phyloP scores from a whole-genome alignment of 208 protist genomes.

The Lotmaria passim region DNA sequence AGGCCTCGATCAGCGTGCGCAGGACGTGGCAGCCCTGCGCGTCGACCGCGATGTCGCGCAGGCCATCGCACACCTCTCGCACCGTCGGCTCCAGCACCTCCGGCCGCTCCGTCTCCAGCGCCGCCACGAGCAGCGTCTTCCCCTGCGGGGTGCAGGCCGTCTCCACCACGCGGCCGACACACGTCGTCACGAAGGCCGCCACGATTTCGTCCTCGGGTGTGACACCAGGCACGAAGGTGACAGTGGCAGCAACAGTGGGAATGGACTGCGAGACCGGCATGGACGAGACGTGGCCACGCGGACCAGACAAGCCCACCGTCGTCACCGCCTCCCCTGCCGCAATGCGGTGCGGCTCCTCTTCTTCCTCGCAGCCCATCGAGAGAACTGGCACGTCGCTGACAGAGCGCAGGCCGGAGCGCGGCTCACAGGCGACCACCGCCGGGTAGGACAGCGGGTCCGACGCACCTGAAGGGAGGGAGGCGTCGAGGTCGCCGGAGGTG shows the following conservation, averaged over 20 bases:
- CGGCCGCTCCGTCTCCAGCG: conserved; percentile 54
- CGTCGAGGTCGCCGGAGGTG: conserved; percentile 11
- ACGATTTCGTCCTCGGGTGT: conserved; percentile 22
- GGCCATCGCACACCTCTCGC: conserved; percentile 51
- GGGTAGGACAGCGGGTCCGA: conserved; percentile 1
- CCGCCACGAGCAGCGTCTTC: conserved; percentile 54
- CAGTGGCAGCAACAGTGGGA: neutral
- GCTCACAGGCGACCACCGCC: conserved; percentile 4
- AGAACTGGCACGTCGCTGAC: conserved; percentile 38
- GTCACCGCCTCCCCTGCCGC: conserved; percentile 1
- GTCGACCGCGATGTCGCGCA: conserved; percentile 72
- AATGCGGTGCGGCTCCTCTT: conserved; percentile 1
- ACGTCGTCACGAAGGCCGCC: conserved; percentile 23
- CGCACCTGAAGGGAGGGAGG: conserved; percentile 10
- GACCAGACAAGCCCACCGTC: neutral
- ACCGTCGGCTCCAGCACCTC: conserved; percentile 51
- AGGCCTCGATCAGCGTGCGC: conserved; percentile 56
- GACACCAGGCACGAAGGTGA: neutral
- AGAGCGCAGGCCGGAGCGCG: conserved; percentile 15
- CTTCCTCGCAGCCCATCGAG: conserved; percentile 22
- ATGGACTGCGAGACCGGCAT: conserved; percentile 4
- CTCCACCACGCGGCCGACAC: conserved; percentile 57
- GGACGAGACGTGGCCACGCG: neutral
- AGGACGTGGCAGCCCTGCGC: conserved; percentile 79
- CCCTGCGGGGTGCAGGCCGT: conserved; percentile 62